These are phyloP conservation scores for Pestalotiopsis fici DNA, from an alignment of 2,329 filamentous ascomycete species.

Conservation along the genomic window DNA sequence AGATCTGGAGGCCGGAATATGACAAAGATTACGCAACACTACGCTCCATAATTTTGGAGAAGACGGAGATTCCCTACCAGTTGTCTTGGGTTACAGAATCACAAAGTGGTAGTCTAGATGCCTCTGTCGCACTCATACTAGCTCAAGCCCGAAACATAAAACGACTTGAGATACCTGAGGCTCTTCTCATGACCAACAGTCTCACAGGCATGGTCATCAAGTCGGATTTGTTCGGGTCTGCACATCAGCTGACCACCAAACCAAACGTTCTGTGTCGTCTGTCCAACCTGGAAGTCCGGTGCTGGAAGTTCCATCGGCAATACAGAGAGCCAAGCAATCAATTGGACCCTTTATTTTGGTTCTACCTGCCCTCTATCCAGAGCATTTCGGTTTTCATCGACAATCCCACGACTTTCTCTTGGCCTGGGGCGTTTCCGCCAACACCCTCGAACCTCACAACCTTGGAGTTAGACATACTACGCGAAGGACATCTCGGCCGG, in stretches of 20 bases:
- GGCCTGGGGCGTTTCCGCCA: no score
- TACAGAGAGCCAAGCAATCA: not conserved
- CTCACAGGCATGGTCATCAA: not conserved
- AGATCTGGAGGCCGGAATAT: not conserved
- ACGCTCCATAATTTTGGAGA: not conserved
- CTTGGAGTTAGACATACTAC: not conserved
- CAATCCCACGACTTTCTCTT: not conserved
- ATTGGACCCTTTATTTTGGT: not conserved
- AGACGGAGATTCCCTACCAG: not conserved
- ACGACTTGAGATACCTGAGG: not conserved
- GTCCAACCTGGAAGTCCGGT: not conserved
- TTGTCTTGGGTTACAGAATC: not conserved
- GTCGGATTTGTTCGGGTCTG: not conserved
- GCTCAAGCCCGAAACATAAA: not conserved
- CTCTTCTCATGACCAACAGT: not conserved
- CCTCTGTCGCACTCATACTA: not conserved
- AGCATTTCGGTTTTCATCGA: not conserved
- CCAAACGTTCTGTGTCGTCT: not conserved
- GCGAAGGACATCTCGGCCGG: not conserved
- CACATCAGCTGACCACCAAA: not conserved
- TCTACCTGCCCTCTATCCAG: not conserved
- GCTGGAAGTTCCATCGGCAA: not conserved
- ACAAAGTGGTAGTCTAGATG: not conserved
- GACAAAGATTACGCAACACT: not conserved
- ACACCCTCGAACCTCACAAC: not conserved